A percentile compares a stretch with the other conserved stretches of the same genome.
phyloP scores from a whole-genome alignment of 768 basidiomycete species.

The Rhizopogon vulgaris region DNA sequence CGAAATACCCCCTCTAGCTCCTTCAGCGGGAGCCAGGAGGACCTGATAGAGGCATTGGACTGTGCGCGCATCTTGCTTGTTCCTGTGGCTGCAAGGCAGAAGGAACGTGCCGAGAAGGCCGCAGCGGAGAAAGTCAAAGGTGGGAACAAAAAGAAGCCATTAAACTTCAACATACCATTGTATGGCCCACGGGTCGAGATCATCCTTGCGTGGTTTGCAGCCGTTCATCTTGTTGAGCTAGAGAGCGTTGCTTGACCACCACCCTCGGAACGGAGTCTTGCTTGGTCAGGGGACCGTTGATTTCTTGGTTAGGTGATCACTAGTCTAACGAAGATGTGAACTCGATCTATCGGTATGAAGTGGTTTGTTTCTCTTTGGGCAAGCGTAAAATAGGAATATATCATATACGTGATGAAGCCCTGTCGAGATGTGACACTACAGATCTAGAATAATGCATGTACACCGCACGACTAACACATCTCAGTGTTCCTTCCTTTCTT shows the following conservation, averaged over 20 bases:
- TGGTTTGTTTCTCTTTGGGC: not conserved
- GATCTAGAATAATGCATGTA: slow-evolving; percentile 20
- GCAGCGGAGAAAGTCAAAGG: slow-evolving; percentile 43
- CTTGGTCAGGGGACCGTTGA: not conserved
- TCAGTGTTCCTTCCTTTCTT: slow-evolving; percentile 16
- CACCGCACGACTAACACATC: slow-evolving; percentile 8
- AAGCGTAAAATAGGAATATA: not conserved
- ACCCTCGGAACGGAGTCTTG: not conserved
- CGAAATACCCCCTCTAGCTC: slow-evolving; percentile 13
- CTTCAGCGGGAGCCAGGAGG: slow-evolving; percentile 19
- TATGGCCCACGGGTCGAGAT: slow-evolving; percentile 86
- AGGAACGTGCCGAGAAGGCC: slow-evolving; percentile 48
- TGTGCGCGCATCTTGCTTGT: slow-evolving; percentile 67
- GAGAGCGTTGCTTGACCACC: slow-evolving; percentile 32
- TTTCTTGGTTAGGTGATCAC: slow-evolving; percentile 4
- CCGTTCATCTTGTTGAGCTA: slow-evolving; percentile 72
- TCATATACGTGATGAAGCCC: not conserved
- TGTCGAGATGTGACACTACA: slow-evolving; percentile 1
- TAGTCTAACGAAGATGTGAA: slow-evolving; percentile 1
- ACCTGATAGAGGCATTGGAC: slow-evolving; percentile 55
- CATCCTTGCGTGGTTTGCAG: slow-evolving; percentile 79
- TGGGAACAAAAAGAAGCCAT: slow-evolving; percentile 47
- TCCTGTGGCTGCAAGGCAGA: slow-evolving; percentile 61
- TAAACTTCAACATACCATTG: slow-evolving; percentile 74
- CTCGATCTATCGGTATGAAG: not conserved